A percentile compares a stretch with the other conserved stretches of the same genome.
Evolutionary conservation across 148 eudicot species (phyloP).

Genomic region (Fagopyrum tataricum): DNA sequence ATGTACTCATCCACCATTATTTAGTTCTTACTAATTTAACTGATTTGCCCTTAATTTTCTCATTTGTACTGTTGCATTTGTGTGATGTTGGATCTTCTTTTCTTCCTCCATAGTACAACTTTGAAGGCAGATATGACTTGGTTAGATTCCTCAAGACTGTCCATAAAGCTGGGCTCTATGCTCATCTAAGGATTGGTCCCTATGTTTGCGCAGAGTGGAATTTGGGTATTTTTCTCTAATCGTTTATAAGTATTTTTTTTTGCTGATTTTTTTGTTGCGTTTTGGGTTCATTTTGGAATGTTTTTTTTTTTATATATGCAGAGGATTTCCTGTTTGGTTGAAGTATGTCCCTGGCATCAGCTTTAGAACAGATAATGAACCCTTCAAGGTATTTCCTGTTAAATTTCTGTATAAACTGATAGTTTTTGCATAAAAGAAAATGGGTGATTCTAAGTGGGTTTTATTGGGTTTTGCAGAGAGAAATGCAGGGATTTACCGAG

Average conservation of each 20-base stretch:
- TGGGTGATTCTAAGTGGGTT: neutral
- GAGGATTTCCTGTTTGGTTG: slow-evolving; percentile 95
- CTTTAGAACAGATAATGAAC: slow-evolving; percentile 84
- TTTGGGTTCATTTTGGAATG: neutral
- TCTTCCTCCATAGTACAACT: slow-evolving; percentile 48
- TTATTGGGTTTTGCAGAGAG: slow-evolving; percentile 35
- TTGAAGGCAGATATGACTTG: slow-evolving; percentile 81
- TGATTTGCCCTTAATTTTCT: neutral
- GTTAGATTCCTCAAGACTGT: slow-evolving; percentile 74
- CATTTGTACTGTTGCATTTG: slow-evolving; percentile 8
- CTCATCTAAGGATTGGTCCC: slow-evolving; percentile 85
- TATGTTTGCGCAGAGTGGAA: slow-evolving; percentile 96
- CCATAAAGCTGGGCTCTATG: slow-evolving; percentile 82
- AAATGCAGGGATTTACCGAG: slow-evolving; percentile 78
- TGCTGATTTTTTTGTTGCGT: slow-evolving; percentile 10
- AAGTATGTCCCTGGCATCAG: slow-evolving; percentile 93
- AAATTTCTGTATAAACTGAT: neutral
- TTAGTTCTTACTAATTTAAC: neutral
- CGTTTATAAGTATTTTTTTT: neutral
- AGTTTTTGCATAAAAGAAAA: slow-evolving; percentile 2
- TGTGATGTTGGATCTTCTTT: slow-evolving; percentile 5
- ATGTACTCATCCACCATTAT: slow-evolving; percentile 30
- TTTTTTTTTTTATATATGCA: slow-evolving; percentile 18
- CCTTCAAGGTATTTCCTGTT: slow-evolving; percentile 54
- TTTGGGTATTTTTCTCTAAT: slow-evolving; percentile 49